Evolutionary conservation across 2,329 filamentous ascomycete genomes (phyloP).

Genomic region (Beauveria brongniartii): DNA sequence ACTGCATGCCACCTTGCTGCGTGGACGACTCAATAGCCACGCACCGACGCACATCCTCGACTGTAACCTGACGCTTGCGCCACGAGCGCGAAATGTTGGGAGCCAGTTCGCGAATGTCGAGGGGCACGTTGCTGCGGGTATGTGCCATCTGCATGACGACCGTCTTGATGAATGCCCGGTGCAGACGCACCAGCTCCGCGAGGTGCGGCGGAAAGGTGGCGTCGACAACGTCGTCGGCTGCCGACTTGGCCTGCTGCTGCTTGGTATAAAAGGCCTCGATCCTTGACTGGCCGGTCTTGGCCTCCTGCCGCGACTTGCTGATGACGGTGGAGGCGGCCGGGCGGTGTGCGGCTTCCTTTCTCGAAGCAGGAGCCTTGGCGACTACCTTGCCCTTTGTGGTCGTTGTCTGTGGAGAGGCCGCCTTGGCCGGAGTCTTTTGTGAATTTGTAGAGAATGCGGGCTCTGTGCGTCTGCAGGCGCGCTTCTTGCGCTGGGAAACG

Average conservation of each 20-base stretch:
- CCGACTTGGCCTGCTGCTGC: slow-evolving; percentile 21
- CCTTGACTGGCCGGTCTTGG: slow-evolving; percentile 24
- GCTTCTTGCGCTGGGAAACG: slow-evolving; percentile 4
- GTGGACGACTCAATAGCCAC: slow-evolving; percentile 50
- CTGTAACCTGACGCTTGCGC: slow-evolving; percentile 60
- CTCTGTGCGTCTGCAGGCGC: slow-evolving; percentile 2
- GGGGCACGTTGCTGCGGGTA: slow-evolving; percentile 53
- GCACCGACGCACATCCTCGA: slow-evolving; percentile 58
- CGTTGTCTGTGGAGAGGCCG: not conserved
- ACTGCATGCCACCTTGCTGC: slow-evolving; percentile 20
- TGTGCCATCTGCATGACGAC: slow-evolving; percentile 63
- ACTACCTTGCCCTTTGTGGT: slow-evolving; percentile 23
- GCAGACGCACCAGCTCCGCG: slow-evolving; percentile 53
- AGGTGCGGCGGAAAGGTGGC: slow-evolving; percentile 42
- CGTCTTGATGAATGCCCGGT: slow-evolving; percentile 60
- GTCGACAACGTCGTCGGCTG: slow-evolving; percentile 11
- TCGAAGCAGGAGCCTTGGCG: slow-evolving; percentile 22
- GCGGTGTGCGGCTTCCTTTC: slow-evolving; percentile 22
- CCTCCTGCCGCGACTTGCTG: slow-evolving; percentile 21
- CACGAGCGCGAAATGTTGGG: slow-evolving; percentile 59
- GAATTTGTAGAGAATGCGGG: not conserved
- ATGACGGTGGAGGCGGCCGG: slow-evolving; percentile 25
- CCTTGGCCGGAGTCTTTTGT: not conserved
- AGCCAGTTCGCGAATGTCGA: slow-evolving; percentile 53
- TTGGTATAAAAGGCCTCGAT: slow-evolving; percentile 35